These are phyloP conservation scores for Thalassia testudinum DNA, from an alignment of 116 monocot species.

Conservation along the genomic window DNA sequence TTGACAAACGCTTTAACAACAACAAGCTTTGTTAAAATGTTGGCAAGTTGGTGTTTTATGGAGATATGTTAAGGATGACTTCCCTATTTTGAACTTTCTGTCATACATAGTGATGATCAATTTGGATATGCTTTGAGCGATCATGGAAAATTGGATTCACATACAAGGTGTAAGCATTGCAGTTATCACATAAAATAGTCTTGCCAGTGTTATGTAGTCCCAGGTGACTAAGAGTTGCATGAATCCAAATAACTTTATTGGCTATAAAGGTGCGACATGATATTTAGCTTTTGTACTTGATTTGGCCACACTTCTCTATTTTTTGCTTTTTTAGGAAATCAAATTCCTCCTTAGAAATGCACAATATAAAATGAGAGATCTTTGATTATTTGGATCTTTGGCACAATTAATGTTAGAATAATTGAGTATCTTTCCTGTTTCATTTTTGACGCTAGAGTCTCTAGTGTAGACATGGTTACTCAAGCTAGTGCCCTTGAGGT, in stretches of 20 bases:
- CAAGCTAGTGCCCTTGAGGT: neutral
- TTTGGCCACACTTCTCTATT: neutral
- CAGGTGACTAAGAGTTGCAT: neutral
- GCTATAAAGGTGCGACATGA: neutral
- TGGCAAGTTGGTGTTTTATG: no score
- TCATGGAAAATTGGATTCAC: no score
- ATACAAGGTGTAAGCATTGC: no score
- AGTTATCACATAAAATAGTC: neutral
- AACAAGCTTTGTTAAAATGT: no score
- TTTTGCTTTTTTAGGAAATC: neutral
- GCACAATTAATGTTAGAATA: constrained; percentile 1
- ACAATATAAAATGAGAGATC: neutral
- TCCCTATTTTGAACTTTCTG: no score
- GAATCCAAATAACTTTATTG: neutral
- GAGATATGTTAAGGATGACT: no score
- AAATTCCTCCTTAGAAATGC: neutral
- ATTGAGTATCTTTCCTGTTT: neutral
- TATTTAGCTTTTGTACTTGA: neutral
- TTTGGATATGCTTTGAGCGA: neutral
- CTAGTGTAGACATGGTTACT: no score
- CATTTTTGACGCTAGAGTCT: neutral
- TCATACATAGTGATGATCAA: neutral
- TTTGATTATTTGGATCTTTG: neutral
- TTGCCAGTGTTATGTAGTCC: neutral
- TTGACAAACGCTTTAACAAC: no score